Evolutionary conservation across 257 asterid species (phyloP).

Genomic region (Ocimum tenuiflorum): DNA sequence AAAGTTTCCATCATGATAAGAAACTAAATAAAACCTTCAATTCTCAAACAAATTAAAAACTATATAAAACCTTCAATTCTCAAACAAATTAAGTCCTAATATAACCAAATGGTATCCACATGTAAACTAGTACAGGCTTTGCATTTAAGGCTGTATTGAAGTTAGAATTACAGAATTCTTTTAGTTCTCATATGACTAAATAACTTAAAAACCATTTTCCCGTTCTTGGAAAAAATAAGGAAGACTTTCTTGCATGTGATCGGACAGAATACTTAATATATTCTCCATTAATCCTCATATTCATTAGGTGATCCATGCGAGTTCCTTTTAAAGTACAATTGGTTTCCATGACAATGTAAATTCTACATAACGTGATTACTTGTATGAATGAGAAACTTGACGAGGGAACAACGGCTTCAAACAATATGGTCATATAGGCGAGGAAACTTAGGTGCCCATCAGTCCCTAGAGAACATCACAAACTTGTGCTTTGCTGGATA

Average conservation of each 20-base stretch:
- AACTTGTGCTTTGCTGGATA: background rate
- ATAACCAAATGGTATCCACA: too few relatives aligned
- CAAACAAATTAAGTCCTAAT: too few relatives aligned
- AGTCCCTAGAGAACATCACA: background rate
- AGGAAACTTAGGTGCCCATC: background rate
- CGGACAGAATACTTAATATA: background rate
- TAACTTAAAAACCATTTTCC: background rate
- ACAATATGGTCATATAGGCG: background rate
- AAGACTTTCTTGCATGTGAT: background rate
- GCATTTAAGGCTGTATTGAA: background rate
- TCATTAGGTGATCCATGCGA: background rate
- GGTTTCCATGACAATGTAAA: background rate
- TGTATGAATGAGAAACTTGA: conserved; percentile 5
- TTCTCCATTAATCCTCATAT: background rate
- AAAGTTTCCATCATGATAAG: conserved; percentile 6
- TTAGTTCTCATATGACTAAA: background rate
- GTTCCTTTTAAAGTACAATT: background rate
- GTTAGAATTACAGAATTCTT: background rate
- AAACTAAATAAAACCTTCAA: conserved; percentile 5
- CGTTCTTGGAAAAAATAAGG: background rate
- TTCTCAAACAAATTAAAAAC: too few relatives aligned
- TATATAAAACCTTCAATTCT: too few relatives aligned
- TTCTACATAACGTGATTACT: background rate
- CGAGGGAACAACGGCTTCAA: background rate
- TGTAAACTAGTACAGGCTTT: background rate